phyloP scores from a whole-genome alignment of 2,329 filamentous ascomycete species.

The Fusarium sp. region DNA sequence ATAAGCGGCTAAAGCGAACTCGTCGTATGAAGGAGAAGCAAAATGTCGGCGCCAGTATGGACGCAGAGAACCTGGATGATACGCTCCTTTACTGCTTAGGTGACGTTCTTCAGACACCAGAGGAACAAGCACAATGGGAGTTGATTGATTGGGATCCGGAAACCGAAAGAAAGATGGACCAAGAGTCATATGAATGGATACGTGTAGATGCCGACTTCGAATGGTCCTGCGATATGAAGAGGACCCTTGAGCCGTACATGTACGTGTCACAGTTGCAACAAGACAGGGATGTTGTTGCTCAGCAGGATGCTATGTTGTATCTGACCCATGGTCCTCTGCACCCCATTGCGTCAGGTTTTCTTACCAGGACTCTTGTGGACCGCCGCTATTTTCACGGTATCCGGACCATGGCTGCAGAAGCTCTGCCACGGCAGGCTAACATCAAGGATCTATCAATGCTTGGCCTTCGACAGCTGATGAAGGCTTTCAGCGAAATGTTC shows the following conservation, averaged over 20 bases:
- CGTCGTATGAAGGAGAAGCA: slow-evolving; percentile 83
- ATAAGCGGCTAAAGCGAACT: slow-evolving; percentile 94
- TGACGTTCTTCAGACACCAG: slow-evolving; percentile 85
- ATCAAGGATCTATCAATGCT: slow-evolving; percentile 76
- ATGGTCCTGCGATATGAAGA: slow-evolving; percentile 89
- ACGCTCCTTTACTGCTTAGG: slow-evolving; percentile 91
- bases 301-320: slow-evolving; percentile 81
- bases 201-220: slow-evolving; percentile 98
- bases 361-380: slow-evolving; percentile 91
- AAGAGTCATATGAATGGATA: slow-evolving; percentile 99
- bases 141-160: slow-evolving; percentile 91
- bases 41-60: slow-evolving; percentile 67
- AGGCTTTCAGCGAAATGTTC: slow-evolving; percentile 88
- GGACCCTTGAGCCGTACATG: slow-evolving; percentile 94
- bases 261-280: slow-evolving; percentile 97
- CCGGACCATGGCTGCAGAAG: slow-evolving; percentile 83
- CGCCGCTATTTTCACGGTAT: slow-evolving; percentile 94
- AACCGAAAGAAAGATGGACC: slow-evolving; percentile 90
- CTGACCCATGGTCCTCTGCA: slow-evolving; percentile 76
- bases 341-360: slow-evolving; percentile 87
- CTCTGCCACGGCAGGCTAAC: slow-evolving; percentile 81
- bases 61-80: slow-evolving; percentile 76
- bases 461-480: slow-evolving; percentile 85
- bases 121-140: slow-evolving; percentile 86
- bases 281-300: slow-evolving; percentile 95